A percentile compares a stretch with the other conserved stretches of the same genome.
Evolutionary conservation across 805 yeast genomes (phyloP).

Genomic region (Suhomyces prunicola): DNA sequence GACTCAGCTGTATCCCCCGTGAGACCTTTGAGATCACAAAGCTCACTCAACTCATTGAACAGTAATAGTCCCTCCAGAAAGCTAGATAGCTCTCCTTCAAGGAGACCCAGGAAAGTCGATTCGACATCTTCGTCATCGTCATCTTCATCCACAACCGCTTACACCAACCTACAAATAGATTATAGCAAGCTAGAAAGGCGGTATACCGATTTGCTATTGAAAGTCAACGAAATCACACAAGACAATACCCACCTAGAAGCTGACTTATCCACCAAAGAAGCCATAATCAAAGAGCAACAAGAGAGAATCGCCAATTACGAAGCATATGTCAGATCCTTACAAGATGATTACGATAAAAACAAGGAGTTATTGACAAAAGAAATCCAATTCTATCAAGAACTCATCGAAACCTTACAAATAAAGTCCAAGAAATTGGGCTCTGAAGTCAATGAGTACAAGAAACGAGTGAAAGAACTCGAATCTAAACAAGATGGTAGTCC

Average conservation of each 20-base stretch:
- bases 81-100: neutral
- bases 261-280: slow-evolving; percentile 25
- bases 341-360: slow-evolving; percentile 27
- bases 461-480: slow-evolving; percentile 3
- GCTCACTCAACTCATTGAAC: slow-evolving; percentile 13
- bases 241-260: slow-evolving; percentile 32
- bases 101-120: slow-evolving; percentile 1
- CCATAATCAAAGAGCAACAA: slow-evolving; percentile 24
- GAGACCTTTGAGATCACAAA: slow-evolving; percentile 10
- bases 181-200: slow-evolving; percentile 17
- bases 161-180: slow-evolving; percentile 9
- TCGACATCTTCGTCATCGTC: neutral
- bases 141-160: slow-evolving; percentile 1
- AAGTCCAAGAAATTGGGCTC: slow-evolving; percentile 18
- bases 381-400: slow-evolving; percentile 28
- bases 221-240: slow-evolving; percentile 19
- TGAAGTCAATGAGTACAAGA: slow-evolving; percentile 13
- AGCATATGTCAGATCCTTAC: slow-evolving; percentile 22
- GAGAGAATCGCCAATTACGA: slow-evolving; percentile 27
- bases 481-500: neutral
- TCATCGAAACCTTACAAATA: slow-evolving; percentile 30
- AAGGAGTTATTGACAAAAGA: slow-evolving; percentile 30
- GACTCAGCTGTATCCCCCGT: neutral
- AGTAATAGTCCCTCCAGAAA: slow-evolving; percentile 2
- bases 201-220: slow-evolving; percentile 32